A percentile compares a stretch with the other conserved stretches of the same genome.
phyloP scores from a whole-genome alignment of 23 red algal species.

The Pyropia haitanensis region DNA sequence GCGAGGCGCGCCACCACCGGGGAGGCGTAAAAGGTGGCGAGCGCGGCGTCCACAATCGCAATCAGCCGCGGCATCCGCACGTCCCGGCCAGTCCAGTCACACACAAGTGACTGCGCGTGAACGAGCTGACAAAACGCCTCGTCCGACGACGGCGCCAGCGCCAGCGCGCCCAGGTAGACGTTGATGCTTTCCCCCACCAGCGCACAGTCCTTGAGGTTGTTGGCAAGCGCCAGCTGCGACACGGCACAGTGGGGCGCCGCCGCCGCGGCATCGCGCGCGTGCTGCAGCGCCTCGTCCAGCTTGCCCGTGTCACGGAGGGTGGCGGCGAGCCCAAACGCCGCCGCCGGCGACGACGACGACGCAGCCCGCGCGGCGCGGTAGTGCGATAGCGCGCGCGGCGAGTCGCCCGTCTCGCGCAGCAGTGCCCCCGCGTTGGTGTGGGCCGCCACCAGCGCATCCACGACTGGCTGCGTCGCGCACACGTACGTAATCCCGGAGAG shows the following conservation, averaged over 20 bases:
- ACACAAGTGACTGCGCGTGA: conserved; percentile 46
- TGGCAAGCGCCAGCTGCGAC: conserved; percentile 42
- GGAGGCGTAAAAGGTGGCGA: too few species aligned
- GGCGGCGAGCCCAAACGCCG: conserved; percentile 43
- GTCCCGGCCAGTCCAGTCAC: conserved; percentile 22
- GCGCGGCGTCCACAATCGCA: too few species aligned
- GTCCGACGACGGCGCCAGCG: conserved; percentile 20
- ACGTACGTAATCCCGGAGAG: too few species aligned
- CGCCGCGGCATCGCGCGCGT: conserved; percentile 20
- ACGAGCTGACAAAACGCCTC: conserved; percentile 69
- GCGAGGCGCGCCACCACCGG: too few species aligned
- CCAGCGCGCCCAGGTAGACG: conserved; percentile 35
- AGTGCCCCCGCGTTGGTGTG: conserved; percentile 47
- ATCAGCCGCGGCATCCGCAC: too few species aligned
- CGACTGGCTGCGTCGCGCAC: too few species aligned
- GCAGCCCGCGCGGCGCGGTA: conserved; percentile 43
- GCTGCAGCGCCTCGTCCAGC: conserved; percentile 40
- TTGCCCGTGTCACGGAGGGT: conserved; percentile 51
- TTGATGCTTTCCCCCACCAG: conserved; percentile 39
- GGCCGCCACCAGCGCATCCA: conserved; percentile 1
- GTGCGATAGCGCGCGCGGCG: conserved; percentile 30
- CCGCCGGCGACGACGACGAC: conserved; percentile 31
- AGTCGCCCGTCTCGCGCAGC: conserved; percentile 50
- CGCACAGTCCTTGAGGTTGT: conserved; percentile 53
- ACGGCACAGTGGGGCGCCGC: conserved; percentile 44